Conservation (phyloP, 805 yeast species). For the Yarrowia divulgata region DNA sequence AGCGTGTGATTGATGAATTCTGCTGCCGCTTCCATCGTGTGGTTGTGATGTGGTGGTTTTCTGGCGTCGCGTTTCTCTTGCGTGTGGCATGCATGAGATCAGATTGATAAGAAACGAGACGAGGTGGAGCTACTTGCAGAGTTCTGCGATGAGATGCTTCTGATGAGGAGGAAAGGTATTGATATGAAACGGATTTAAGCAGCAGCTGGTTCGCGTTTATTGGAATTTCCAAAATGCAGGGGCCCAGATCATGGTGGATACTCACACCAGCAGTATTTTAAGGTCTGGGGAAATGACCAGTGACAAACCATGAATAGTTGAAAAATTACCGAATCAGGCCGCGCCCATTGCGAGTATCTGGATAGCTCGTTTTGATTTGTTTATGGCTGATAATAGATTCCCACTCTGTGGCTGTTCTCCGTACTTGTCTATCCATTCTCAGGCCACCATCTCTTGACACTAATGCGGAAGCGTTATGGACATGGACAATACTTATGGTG, state of each 20-base stretch:
- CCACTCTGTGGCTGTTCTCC: no score
- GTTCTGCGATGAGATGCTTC: no score
- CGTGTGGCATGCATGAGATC: constrained; percentile 5
- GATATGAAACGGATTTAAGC: no score
- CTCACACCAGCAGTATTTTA: no score
- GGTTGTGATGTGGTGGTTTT: not conserved
- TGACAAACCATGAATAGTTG: not conserved
- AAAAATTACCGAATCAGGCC: not conserved
- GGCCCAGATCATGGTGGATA: no score
- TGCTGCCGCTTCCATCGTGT: constrained; percentile 15
- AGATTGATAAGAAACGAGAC: constrained; percentile 1
- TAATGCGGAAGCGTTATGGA: not conserved
- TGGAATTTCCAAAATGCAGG: no score
- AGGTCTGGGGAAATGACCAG: no score
- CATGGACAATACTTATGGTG: not conserved
- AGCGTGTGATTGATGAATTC: constrained; percentile 44
- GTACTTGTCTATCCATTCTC: not conserved
- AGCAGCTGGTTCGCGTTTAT: no score
- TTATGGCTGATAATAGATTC: no score
- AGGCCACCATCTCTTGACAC: not conserved
- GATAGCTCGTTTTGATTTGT: not conserved
- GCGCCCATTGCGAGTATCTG: not conserved
- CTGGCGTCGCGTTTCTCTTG: not conserved
- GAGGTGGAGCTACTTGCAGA: not conserved
- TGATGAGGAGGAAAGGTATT: no score